phyloP scores from a whole-genome alignment of 345 rosid genomes.

The Corchorus capsularis region DNA sequence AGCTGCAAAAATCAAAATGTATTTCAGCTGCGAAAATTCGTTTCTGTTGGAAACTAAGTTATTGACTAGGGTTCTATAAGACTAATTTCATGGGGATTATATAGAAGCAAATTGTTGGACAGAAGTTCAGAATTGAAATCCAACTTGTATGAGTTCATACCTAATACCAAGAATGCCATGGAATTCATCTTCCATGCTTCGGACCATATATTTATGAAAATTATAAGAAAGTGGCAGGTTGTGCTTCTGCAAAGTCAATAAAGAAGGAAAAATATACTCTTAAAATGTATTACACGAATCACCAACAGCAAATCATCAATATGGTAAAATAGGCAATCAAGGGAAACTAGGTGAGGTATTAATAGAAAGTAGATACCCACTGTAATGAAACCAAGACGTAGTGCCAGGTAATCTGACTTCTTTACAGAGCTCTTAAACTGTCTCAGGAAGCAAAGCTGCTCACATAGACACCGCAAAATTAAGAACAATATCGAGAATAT shows the following conservation, averaged over 20 bases:
- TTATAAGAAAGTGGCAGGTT: conserved; percentile 77
- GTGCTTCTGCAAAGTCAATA: conserved; percentile 67
- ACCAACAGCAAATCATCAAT: not conserved
- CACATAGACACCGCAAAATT: not conserved
- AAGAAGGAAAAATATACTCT: not conserved
- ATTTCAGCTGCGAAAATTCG: not conserved
- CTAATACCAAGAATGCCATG: conserved; percentile 95
- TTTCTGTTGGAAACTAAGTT: not conserved
- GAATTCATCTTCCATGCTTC: conserved; percentile 98
- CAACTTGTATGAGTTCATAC: conserved; percentile 34
- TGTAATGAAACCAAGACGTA: conserved; percentile 81
- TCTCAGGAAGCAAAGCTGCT: conserved; percentile 88
- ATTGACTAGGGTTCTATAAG: not conserved
- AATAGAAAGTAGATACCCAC: conserved; percentile 46
- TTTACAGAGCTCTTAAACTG: conserved; percentile 77
- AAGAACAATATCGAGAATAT: not conserved
- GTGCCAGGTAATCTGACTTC: conserved; percentile 87
- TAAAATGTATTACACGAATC: not conserved
- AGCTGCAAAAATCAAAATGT: conserved; percentile 51
- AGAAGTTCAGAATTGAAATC: not conserved
- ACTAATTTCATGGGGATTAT: not conserved
- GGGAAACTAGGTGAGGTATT: not conserved
- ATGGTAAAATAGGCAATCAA: conserved; percentile 5
- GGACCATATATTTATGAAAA: conserved; percentile 89
- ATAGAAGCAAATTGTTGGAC: not conserved